Conservation (phyloP, 2,329 filamentous ascomycete species). For the Microascus cirrosus region DNA sequence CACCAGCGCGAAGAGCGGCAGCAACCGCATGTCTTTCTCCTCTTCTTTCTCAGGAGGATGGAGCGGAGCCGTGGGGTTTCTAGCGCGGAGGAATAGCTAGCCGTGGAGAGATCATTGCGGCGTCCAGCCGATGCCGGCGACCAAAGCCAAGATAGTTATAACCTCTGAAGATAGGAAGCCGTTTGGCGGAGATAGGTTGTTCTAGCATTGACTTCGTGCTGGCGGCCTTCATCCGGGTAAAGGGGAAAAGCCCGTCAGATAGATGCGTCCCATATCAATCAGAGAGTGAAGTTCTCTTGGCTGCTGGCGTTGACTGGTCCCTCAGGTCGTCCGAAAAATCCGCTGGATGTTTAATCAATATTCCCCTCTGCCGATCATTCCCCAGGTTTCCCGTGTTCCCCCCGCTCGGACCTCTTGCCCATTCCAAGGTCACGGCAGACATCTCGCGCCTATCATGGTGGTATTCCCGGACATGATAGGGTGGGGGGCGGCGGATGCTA, state of each 20-base stretch:
- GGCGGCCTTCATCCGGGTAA: too few species aligned
- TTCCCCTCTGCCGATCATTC: neutral
- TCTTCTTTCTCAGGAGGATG: neutral
- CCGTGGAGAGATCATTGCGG: too few species aligned
- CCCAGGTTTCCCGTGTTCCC: neutral
- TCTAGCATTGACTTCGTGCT: too few species aligned
- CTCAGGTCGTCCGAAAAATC: too few species aligned
- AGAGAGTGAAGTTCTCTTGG: too few species aligned
- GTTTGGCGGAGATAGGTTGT: too few species aligned
- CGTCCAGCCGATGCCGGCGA: too few species aligned
- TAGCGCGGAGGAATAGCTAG: neutral
- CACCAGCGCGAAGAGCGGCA: neutral
- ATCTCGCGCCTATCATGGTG: neutral
- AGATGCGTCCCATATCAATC: too few species aligned
- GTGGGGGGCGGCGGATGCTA: neutral
- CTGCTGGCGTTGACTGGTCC: neutral
- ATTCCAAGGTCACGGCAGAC: neutral
- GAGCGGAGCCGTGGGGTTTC: neutral
- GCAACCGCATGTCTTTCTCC: neutral
- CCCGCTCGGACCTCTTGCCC: neutral
- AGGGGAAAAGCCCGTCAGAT: too few species aligned
- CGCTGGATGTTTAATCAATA: neutral
- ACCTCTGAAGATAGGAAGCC: too few species aligned
- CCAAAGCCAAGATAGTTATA: too few species aligned
- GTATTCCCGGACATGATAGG: neutral